Evolutionary conservation across 805 yeast genomes (phyloP).

Genomic region (Diddensiella santjacobensis): DNA sequence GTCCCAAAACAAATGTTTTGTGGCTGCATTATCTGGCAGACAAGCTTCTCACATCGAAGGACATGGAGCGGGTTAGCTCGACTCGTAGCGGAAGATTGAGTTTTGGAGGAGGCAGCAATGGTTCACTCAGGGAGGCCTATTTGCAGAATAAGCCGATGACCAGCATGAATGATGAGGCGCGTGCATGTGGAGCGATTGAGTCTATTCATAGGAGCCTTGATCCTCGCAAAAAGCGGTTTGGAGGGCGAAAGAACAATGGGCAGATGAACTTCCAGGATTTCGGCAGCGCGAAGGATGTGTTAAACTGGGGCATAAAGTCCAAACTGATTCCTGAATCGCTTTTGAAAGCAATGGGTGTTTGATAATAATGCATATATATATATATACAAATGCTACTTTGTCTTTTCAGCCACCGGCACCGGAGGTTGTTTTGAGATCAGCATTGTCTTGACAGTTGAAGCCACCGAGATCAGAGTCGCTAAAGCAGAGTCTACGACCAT

Average conservation of each 20-base stretch:
- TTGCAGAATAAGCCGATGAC: constrained; percentile 12
- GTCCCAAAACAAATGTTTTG: constrained; percentile 51
- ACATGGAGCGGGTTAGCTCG: constrained; percentile 19
- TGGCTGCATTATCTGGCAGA: constrained; percentile 65
- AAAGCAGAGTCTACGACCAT: constrained; percentile 34
- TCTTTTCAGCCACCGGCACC: neutral
- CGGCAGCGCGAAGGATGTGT: constrained; percentile 22
- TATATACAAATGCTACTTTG: neutral
- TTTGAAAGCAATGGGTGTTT: neutral
- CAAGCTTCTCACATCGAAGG: constrained; percentile 44
- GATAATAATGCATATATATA: neutral
- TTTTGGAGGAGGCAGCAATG: constrained; percentile 20
- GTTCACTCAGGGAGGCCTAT: constrained; percentile 20
- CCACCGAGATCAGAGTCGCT: constrained; percentile 6
- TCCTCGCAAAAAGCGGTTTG: constrained; percentile 26
- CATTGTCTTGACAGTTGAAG: neutral
- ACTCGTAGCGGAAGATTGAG: constrained; percentile 24
- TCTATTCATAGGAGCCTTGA: constrained; percentile 22
- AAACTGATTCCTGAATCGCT: constrained; percentile 12
- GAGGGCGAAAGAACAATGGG: constrained; percentile 12
- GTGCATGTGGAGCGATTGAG: constrained; percentile 22
- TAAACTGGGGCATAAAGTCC: constrained; percentile 25
- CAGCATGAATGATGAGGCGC: constrained; percentile 17
- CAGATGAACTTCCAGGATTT: constrained; percentile 26
- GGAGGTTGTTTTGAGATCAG: neutral